phyloP scores from a whole-genome alignment of 371 early-diverging fungal species.

The Rhizopus arrhizus region DNA sequence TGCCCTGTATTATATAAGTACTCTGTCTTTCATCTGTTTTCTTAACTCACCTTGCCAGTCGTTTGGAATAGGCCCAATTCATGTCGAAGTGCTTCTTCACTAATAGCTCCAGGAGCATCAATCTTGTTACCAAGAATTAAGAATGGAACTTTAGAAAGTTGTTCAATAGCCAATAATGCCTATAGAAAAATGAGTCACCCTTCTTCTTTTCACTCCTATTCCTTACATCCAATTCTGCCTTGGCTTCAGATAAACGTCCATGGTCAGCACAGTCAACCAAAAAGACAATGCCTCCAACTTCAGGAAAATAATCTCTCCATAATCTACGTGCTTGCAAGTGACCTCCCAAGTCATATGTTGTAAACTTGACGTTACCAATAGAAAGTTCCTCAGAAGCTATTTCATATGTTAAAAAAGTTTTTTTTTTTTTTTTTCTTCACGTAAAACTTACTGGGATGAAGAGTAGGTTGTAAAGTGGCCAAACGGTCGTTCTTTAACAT shows the following conservation, averaged over 20 bases:
- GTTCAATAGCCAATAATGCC: constrained; percentile 91
- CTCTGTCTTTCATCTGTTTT: background rate
- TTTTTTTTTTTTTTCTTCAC: background rate
- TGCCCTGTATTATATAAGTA: constrained; percentile 62
- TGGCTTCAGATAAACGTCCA: constrained; percentile 85
- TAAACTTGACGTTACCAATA: constrained; percentile 95
- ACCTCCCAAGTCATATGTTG: constrained; percentile 97
- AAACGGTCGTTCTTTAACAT: constrained; percentile 99
- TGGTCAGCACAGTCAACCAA: constrained; percentile 92
- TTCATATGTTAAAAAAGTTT: constrained; percentile 3
- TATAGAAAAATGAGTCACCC: constrained; percentile 23
- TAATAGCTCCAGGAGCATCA: constrained; percentile 92
- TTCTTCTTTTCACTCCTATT: background rate
- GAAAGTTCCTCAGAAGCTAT: constrained; percentile 94
- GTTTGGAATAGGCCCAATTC: constrained; percentile 87
- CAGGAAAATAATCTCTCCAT: constrained; percentile 98
- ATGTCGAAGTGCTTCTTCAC: constrained; percentile 89
- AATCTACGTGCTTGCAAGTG: constrained; percentile 96
- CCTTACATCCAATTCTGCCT: constrained; percentile 92
- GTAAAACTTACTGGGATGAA: constrained; percentile 90
- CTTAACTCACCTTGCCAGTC: constrained; percentile 77
- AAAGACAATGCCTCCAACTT: constrained; percentile 96
- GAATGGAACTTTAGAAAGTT: constrained; percentile 90
- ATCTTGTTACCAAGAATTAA: constrained; percentile 98
- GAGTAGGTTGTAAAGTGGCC: constrained; percentile 96